Base-by-base conservation (phyloP, 2,329 filamentous ascomycete species). In the Knufia petricola region DNA sequence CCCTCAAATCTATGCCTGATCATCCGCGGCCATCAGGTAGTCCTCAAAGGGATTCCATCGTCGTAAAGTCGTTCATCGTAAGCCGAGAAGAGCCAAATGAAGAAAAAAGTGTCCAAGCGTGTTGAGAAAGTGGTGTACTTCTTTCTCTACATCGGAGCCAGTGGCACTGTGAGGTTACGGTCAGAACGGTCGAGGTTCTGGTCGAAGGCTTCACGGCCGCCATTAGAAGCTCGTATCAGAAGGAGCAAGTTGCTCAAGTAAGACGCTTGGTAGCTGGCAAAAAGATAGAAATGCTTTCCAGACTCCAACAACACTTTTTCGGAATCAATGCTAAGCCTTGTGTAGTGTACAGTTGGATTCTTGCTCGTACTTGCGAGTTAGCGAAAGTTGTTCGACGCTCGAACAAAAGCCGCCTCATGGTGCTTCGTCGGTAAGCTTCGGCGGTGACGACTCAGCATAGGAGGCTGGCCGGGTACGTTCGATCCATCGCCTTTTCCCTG, bases 401-500 rank as follows among this genome's bases (percentile, higher is more conserved):
- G 21, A n/a, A n/a, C 4, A 9, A 19, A 40, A 21, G 40, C 21
- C 24, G 30, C 10, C 19, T 46, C 31, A 46, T 23, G 43, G 21
- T n/a, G 30, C 43, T 15, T 46, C 43, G 17, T 46, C 43, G 12
- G 32, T 24, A 13, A 38, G 7, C 21, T 46, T 46, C 12, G 42
- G 50, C 36, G 51, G 53, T 8, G 55, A 49, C 15, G 55, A 51
- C 15, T 47, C 31, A 12, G 55, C 46, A 23, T 50, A 50, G 9
- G 51, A 37, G 10, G 42, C 26, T n/a, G 48, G 42, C 19, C 38
- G 54, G 59, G 72, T 73, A 50, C 78, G 69, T 56, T 85, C 81
- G 48, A 75, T 73, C 78, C 82, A 88, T 60, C 72, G 76, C 57
- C 86, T 78, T 74, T 95, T 95, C 50, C 90, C 90, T 17, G 83